phyloP scores from a whole-genome alignment of 192 early-diverging fungal species.

The Podila verticillata region DNA sequence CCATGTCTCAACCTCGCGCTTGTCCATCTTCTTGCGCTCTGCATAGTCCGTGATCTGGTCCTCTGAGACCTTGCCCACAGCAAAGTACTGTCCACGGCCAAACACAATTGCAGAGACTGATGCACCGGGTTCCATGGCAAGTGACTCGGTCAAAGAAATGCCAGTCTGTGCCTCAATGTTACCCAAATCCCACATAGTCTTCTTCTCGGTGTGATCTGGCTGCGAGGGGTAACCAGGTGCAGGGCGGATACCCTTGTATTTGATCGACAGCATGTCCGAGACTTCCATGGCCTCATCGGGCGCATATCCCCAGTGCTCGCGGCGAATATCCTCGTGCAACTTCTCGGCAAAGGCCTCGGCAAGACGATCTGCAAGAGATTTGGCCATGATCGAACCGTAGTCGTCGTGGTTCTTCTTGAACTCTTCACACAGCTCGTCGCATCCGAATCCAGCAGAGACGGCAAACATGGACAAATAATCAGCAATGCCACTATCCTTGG shows the following conservation, averaged over 20 bases:
- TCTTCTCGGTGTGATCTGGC: conserved; percentile 95
- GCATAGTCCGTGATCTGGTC: conserved; percentile 78
- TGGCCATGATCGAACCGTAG: conserved; percentile 94
- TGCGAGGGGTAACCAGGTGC: conserved; percentile 96
- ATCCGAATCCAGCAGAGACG: conserved; percentile 90
- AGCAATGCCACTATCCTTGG: conserved; percentile 72
- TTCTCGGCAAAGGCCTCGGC: conserved; percentile 93
- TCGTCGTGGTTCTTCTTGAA: conserved; percentile 88
- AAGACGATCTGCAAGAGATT: conserved; percentile 93
- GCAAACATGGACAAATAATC: conserved; percentile 95
- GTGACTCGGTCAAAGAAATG: conserved; percentile 89
- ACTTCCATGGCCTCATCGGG: conserved; percentile 78
- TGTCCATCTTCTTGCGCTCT: conserved; percentile 41
- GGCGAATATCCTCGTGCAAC: conserved; percentile 90
- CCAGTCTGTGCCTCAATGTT: conserved; percentile 82
- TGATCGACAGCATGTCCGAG: conserved; percentile 87
- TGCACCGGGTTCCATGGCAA: conserved; percentile 94
- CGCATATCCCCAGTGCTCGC: conserved; percentile 90
- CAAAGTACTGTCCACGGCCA: conserved; percentile 80
- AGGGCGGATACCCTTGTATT: conserved; percentile 95
- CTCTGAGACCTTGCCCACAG: conserved; percentile 92
- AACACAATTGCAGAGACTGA: conserved; percentile 80
- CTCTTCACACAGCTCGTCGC: conserved; percentile 85
- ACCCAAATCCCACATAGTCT: conserved; percentile 91
- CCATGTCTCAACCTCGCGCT: conserved; percentile 54